Conservation (phyloP, 2,329 filamentous ascomycete species). For the Sclerotinia borealis region DNA sequence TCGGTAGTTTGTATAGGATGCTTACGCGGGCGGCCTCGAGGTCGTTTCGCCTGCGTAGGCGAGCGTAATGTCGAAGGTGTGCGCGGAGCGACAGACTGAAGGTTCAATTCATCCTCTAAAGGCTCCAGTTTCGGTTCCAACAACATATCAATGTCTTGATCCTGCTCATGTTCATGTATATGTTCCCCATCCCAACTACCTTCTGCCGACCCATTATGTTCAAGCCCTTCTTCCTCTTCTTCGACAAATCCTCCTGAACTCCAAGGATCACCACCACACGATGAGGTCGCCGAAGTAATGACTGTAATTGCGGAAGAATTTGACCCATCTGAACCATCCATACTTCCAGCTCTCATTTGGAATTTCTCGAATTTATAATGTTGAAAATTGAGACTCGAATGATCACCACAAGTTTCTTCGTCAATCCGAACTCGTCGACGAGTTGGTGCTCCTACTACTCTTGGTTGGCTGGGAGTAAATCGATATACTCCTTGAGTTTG, state of each 20-base stretch:
- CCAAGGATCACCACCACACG: conserved; percentile 27
- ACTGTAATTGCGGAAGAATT: conserved; percentile 26
- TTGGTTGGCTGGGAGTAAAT: neutral
- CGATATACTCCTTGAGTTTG: conserved; percentile 1
- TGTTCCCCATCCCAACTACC: neutral
- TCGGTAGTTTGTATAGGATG: conserved; percentile 53
- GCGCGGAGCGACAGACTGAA: conserved; percentile 41
- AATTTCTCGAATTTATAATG: neutral
- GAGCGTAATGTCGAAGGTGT: conserved; percentile 14
- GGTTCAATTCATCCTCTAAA: conserved; percentile 45
- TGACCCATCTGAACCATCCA: conserved; percentile 28
- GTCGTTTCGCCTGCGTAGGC: conserved; percentile 45
- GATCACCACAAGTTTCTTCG: neutral
- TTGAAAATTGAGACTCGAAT: neutral
- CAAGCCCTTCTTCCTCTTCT: conserved; percentile 20
- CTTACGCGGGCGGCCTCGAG: conserved; percentile 77
- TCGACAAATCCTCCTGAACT: conserved; percentile 24
- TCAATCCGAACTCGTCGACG: conserved; percentile 3
- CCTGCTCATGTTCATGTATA: conserved; percentile 26
- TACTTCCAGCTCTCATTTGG: conserved; percentile 18
- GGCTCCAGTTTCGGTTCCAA: conserved; percentile 52
- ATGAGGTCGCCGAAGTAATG: conserved; percentile 27
- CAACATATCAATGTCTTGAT: conserved; percentile 36
- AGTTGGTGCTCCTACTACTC: conserved; percentile 5
- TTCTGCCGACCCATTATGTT: neutral